Conservation (phyloP, 768 basidiomycete genomes). For the Imleria badia region DNA sequence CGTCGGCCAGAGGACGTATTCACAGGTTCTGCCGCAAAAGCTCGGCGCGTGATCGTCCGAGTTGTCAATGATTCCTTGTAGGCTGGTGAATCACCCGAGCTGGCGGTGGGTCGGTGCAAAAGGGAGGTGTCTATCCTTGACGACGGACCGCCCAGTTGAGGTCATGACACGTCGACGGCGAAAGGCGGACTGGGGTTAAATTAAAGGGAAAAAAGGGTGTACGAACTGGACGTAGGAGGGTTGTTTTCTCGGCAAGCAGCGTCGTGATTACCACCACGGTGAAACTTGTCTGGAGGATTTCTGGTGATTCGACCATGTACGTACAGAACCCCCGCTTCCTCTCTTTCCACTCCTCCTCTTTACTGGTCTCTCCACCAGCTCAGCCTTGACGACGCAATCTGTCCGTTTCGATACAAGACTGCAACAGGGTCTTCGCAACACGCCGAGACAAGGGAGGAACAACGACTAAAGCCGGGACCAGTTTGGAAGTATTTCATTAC, state of each 20-base stretch:
- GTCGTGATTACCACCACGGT: background rate
- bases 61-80: background rate
- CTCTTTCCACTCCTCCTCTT: background rate
- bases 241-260: constrained; percentile 6
- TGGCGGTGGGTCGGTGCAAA: background rate
- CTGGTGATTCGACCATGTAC: constrained; percentile 14
- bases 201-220: background rate
- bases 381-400: background rate
- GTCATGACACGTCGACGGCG: background rate
- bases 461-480: too few species aligned
- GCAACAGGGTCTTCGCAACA: constrained; percentile 6
- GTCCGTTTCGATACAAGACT: constrained; percentile 5
- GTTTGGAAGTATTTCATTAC: constrained; percentile 14
- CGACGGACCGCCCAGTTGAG: background rate
- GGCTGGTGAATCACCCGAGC: constrained; percentile 5
- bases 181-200: background rate
- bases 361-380: background rate
- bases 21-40: background rate
- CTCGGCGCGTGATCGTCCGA: constrained; percentile 7
- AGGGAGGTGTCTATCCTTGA: constrained; percentile 10
- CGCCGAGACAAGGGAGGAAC: constrained; percentile 19
- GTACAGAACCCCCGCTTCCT: constrained; percentile 1
- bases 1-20: background rate
- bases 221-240: background rate
- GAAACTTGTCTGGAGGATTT: constrained; percentile 23